phyloP scores from a whole-genome alignment of 345 rosid species.

The Syzygium aromaticum region DNA sequence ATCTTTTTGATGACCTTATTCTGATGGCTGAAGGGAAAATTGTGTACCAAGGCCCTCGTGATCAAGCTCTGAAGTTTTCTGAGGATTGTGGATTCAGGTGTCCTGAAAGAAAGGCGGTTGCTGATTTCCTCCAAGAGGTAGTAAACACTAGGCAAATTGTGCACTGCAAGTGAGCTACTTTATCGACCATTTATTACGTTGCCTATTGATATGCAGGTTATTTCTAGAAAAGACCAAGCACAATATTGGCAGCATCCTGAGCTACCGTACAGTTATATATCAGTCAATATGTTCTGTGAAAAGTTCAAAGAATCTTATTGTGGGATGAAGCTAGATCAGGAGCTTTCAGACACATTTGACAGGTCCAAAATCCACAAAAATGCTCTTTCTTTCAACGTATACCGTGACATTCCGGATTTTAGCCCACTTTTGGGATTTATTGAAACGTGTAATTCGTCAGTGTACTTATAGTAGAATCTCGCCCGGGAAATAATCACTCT shows the following conservation, averaged over 20 bases:
- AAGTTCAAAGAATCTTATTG: conserved; percentile 23
- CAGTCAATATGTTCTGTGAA: conserved; percentile 24
- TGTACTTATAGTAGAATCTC: no score
- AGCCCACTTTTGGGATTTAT: no score
- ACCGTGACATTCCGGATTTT: no score
- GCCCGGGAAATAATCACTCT: no score
- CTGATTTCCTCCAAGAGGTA: conserved; percentile 66
- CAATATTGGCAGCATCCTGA: conserved; percentile 37
- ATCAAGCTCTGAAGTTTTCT: conserved; percentile 22
- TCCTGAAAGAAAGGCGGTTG: conserved; percentile 53
- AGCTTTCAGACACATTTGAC: conserved; percentile 27
- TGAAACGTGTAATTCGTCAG: no score
- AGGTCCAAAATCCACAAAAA: conserved; percentile 23
- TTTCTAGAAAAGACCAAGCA: conserved; percentile 55
- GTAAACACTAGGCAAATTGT: background rate
- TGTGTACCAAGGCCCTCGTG: conserved; percentile 50
- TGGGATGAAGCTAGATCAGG: conserved; percentile 23
- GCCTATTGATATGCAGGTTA: conserved; percentile 24
- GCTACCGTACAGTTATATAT: conserved; percentile 22
- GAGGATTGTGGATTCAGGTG: conserved; percentile 57
- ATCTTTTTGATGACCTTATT: conserved; percentile 55
- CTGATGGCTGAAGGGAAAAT: conserved; percentile 56
- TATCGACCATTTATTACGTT: background rate
- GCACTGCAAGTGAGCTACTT: background rate
- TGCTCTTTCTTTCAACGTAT: conserved; percentile 27